These are phyloP conservation scores for Thinopyrum elongatum DNA, from an alignment of 176 grass and related monocot species.

Conservation along the genomic window DNA sequence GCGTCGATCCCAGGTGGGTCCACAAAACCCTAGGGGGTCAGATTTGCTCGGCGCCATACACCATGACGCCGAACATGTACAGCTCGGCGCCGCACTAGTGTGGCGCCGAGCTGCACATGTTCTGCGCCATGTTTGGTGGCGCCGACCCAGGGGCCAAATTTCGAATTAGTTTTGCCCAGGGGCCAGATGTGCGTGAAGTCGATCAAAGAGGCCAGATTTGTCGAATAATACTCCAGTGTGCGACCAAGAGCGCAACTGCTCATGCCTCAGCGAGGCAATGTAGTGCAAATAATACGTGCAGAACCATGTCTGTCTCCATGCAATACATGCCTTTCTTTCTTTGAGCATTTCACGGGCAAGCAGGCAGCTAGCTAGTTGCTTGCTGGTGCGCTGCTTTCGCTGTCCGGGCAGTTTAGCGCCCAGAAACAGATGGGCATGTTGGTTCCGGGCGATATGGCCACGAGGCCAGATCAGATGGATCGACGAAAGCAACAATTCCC, in stretches of 20 bases:
- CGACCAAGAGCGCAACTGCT: not conserved
- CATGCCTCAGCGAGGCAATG: not conserved
- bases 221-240: not conserved
- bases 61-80: too few relatives aligned
- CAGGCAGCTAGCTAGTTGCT: not conserved
- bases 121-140: too few relatives aligned
- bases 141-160: too few relatives aligned
- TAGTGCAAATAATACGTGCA: not conserved
- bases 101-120: too few relatives aligned
- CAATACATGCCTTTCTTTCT: not conserved
- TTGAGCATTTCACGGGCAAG: conserved; percentile 13
- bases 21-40: too few relatives aligned
- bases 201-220: too few relatives aligned
- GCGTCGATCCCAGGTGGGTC: too few relatives aligned
- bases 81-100: too few relatives aligned
- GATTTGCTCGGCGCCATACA: too few relatives aligned
- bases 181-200: too few relatives aligned
- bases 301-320: conserved; percentile 29
- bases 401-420: conserved; percentile 6
- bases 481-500: conserved; percentile 3
- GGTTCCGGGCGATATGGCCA: not conserved
- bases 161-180: too few relatives aligned
- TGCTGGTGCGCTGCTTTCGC: conserved; percentile 17
- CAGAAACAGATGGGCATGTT: conserved; percentile 21
- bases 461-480: not conserved